Base-by-base conservation (phyloP, 257 asterid species). In the Lycium ferocissimum region DNA sequence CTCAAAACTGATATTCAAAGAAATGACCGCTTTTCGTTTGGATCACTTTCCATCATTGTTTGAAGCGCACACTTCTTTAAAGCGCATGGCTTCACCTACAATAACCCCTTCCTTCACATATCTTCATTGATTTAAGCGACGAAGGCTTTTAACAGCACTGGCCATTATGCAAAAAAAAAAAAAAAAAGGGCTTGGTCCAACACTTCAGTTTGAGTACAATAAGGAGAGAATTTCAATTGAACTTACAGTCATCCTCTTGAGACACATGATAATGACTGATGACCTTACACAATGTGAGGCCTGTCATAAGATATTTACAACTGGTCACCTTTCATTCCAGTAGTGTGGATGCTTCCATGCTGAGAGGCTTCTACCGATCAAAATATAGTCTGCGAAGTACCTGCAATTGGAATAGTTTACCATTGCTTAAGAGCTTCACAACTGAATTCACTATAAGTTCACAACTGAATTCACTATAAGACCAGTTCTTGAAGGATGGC, bases 331-430 rank as follows among this genome's bases (percentile, higher is more conserved):
- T 94, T 92, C 83, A 89, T 93, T 59, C 98, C 98, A 0, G 94
- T 93, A 11, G 88, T 88, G 86, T 91, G 7, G 97, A 96, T 82
- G 91, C 91, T 81, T 87, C 93, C 47, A 92, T 90, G 94, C 62
- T 88, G 90, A 92, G 93, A 43, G 94, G 91, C 49, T 84, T 93
- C 86, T 96, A 83, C 90, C 94, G 61, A 3, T 96, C 97, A 0
- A 96, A 96, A 86, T 94, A 94, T 38, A 87, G 98, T 88, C 94
- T 94, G 54, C 90, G 96, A 54, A 94, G 98, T 93, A 53, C 98
- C 98, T 0, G 93, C 93, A 71, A 85, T 93, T 17, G 96, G 90
- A 69, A 37, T 91, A 20, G 95, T 97, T 1, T 81, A 84, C 83
- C 97, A 1, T 11, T 75, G 3, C 87, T 92, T 0, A 91, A 73